Evolutionary conservation across 202 grass and related monocot genomes (phyloP), one percentile per base, ranked within the genome.

Genomic region (Bolboschoenoplectus hybrid): DNA sequence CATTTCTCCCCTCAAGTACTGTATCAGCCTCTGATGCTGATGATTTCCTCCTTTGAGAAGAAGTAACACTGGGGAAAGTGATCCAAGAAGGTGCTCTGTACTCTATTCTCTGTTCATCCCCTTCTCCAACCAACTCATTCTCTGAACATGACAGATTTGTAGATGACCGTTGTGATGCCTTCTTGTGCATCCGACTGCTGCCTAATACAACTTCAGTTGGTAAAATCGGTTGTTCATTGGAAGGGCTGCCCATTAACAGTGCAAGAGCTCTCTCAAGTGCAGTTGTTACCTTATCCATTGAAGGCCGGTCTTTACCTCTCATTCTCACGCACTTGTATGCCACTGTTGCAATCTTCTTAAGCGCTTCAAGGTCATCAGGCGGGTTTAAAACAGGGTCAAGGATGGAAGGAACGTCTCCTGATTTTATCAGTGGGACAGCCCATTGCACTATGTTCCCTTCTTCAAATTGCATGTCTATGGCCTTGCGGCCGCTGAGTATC

Each of bases 391-490:
- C 85, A 61, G 93, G 93, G 82, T 99, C 97, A 64, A 99, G 87
- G 45, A 96, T 85, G 45, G 64, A 71, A 50, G 94, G 92, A 81
- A 99, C 91, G 49, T 99, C 93, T 1, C 90, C 96, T 3, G 97
- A 86, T 85, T 94, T 99, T 85, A 99, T 96, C 63, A 99, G 88
- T 11, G 93, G 93, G 9, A 94, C 93, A 56, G 90, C 93, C 97
- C 97, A 99, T 90, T 99, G 89, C 82, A 99, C 97, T 79, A 99
- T 96, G 55, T 99, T 99, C 13, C 97, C 97, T 92, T 99, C 97
- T 68, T 99, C 93, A 20, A 85, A 95, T 64, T 99, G 97, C 97
- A 99, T 96, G 80, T 99, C 97, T n/a, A 99, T 99, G 3, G 97
- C 97, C 89, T 96, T 99, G 43, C 97, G 88, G 36, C 97, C 97